Percentiles rank a stretch among this genome's conserved stretches.
phyloP scores from a whole-genome alignment of 225 moss, liverwort and hornwort genomes.

The Sphagnum tenellum region DNA sequence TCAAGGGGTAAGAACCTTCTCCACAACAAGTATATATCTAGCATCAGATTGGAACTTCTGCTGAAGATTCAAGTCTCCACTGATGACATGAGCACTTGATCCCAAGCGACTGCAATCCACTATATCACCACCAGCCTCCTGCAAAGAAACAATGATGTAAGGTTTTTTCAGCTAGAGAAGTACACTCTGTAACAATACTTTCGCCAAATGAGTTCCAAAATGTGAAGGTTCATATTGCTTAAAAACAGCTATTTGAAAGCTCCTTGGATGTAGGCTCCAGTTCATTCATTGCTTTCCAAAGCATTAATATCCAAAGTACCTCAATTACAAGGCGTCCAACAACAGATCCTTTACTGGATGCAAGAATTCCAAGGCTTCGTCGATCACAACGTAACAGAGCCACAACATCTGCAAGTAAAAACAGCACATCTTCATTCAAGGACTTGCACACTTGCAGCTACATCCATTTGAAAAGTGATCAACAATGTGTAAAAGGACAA shows the following conservation, averaged over 20 bases:
- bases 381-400: slow-evolving; percentile 67
- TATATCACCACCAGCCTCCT: slow-evolving; percentile 54
- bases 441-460: neutral
- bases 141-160: neutral
- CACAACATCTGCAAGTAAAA: slow-evolving; percentile 54
- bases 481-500: too few relatives aligned
- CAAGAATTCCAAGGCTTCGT: slow-evolving; percentile 79
- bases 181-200: too few relatives aligned
- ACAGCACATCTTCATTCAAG: neutral
- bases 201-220: too few relatives aligned
- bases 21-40: slow-evolving; percentile 72
- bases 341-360: slow-evolving; percentile 72
- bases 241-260: too few relatives aligned
- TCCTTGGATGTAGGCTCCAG: neutral
- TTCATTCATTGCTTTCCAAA: neutral
- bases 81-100: slow-evolving; percentile 43
- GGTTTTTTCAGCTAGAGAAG: too few relatives aligned
- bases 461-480: neutral
- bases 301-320: slow-evolving; percentile 22
- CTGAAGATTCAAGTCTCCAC: slow-evolving; percentile 39
- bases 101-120: slow-evolving; percentile 70
- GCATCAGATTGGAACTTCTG: slow-evolving; percentile 66
- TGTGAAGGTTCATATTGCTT: too few relatives aligned
- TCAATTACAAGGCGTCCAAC: slow-evolving; percentile 73
- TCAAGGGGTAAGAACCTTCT: slow-evolving; percentile 49